Evolutionary conservation across 257 asterid genomes (phyloP).

Genomic region (Penstemon eatonii): DNA sequence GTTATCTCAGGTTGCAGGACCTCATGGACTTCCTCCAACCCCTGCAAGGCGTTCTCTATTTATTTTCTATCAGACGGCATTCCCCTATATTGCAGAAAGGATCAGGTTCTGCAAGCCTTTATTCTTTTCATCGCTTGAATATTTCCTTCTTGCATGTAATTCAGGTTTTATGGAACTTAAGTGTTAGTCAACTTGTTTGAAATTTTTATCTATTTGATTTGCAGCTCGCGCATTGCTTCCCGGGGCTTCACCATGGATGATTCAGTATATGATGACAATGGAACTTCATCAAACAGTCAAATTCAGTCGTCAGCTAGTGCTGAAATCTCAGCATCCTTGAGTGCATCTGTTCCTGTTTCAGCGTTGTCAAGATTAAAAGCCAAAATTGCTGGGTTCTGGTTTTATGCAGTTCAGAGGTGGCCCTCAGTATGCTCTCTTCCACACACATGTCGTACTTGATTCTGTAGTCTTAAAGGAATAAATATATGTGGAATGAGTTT

Average conservation of each 20-base stretch:
- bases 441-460: conserved; percentile 28
- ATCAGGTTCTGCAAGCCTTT: conserved; percentile 53
- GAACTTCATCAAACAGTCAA: conserved; percentile 40
- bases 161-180: conserved; percentile 12
- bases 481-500: background rate
- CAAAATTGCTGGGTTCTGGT: conserved; percentile 61
- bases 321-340: conserved; percentile 45
- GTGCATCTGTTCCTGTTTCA: conserved; percentile 40
- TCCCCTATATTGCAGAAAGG: conserved; percentile 94
- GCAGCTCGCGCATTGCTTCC: conserved; percentile 89
- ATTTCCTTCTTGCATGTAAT: conserved; percentile 14
- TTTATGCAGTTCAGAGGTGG: conserved; percentile 72
- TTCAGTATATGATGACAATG: conserved; percentile 49
- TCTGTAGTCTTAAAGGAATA: background rate
- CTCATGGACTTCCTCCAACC: conserved; percentile 89
- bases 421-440: conserved; percentile 82
- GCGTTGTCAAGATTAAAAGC: conserved; percentile 67
- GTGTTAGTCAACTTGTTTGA: conserved; percentile 8
- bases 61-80: conserved; percentile 85
- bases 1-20: conserved; percentile 74
- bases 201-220: conserved; percentile 32
- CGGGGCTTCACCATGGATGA: conserved; percentile 70
- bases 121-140: background rate
- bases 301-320: conserved; percentile 38
- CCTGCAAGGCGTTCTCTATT: conserved; percentile 93